Evolutionary conservation across 345 rosid genomes (phyloP).

Genomic region (Gossypium mustelinum): DNA sequence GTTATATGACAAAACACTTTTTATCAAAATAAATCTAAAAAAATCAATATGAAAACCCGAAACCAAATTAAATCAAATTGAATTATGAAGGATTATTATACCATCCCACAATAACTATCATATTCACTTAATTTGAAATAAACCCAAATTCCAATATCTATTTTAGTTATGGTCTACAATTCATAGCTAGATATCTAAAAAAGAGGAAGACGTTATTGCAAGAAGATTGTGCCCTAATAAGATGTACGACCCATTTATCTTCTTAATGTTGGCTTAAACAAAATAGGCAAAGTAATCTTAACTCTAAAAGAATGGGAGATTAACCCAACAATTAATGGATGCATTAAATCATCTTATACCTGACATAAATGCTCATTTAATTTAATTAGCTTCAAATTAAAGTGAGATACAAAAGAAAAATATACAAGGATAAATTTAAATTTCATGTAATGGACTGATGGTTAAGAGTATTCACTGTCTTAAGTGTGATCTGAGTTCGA

Average conservation of each 20-base stretch:
- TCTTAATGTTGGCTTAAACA: neutral
- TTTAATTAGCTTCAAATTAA: neutral
- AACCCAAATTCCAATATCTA: neutral
- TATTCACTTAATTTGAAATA: neutral
- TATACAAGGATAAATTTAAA: fast-evolving
- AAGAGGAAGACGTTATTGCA: conserved; percentile 2
- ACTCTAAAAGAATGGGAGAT: neutral
- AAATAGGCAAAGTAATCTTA: neutral
- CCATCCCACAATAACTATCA: neutral
- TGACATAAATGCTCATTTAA: conserved; percentile 9
- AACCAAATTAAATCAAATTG: too few species aligned
- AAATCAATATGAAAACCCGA: too few species aligned
- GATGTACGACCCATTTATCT: neutral
- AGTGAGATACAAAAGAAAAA: neutral
- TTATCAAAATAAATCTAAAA: too few species aligned
- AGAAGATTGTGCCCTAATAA: conserved; percentile 6
- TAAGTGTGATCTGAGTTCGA: fast-evolving
- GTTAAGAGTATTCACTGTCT: neutral
- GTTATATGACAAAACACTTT: too few species aligned
- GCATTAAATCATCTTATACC: neutral
- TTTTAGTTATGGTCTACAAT: neutral
- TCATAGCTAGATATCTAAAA: neutral
- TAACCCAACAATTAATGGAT: conserved; percentile 1
- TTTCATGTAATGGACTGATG: fast-evolving
- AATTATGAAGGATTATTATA: too few species aligned